Evolutionary conservation across 1,284 basidiomycete species (phyloP), one percentile per base, ranked within the genome.

Genomic region (Cerrena zonata): DNA sequence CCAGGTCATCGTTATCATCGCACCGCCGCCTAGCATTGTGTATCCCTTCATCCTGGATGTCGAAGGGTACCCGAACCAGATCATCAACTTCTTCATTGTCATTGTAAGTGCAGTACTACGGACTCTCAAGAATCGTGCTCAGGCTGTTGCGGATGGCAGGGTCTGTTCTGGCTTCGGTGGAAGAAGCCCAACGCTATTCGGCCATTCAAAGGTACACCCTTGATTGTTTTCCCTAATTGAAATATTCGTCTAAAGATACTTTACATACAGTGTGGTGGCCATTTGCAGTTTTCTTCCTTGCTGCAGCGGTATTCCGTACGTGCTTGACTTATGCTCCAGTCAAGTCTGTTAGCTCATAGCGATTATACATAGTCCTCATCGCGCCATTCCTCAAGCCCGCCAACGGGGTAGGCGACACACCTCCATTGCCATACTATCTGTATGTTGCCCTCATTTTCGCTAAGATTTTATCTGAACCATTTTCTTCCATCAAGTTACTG

Each of bases 21-120:
- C 69, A 0, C 70, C 78, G 0, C 84, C 82, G 1, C 73, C 80
- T 0, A 79, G 80, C 1, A 83, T 85, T 56, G 80, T 79, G 0
- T 86, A 82, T 57, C 67, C 79, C 11, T 82, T 85, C 60, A 69
- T 81, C 52, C 69, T 85, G 1, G 76, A 80, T 48, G 63, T 81
- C 3, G 65, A 76, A 56, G 74, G 74, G 5, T 81, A 81, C 52
- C 79, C 79, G 13, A 45, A 23, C 30, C 76, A 80, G 39, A 74
- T 79, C 12, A 71, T 79, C 50, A 74, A 77, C 54, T 56, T 79
- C 0, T 74, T 76, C 48, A 69, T 82, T 39, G 69, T 78, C 23
- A 34, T 73, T 11, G 77, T 77, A 51, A 36, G 70, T n/a, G n/a
- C n/a, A n/a, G n/a, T n/a, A n/a, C n/a, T n/a, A n/a, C n/a, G n/a